Percentiles rank a stretch among this genome's conserved stretches.
Conservation (phyloP, 768 basidiomycete genomes). For the Russula virescens region DNA sequence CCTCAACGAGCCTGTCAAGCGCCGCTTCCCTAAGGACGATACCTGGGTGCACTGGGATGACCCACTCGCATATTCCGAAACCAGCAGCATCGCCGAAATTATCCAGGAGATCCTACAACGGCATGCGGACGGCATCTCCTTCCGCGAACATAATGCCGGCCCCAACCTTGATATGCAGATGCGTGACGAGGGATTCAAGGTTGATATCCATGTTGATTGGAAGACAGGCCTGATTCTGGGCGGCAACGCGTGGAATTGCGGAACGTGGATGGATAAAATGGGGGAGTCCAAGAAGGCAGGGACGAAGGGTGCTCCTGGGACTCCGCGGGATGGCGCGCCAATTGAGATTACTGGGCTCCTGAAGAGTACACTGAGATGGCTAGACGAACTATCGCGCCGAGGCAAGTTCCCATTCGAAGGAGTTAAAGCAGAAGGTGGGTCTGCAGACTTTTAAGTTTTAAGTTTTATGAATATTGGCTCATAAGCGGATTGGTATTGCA, state of each 20-base stretch:
- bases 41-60: slow-evolving; percentile 94
- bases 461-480: neutral
- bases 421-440: slow-evolving; percentile 71
- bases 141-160: slow-evolving; percentile 95
- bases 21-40: slow-evolving; percentile 94
- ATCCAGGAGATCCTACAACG: slow-evolving; percentile 95
- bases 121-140: slow-evolving; percentile 86
- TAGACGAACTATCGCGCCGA: slow-evolving; percentile 55
- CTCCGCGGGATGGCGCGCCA: slow-evolving; percentile 92
- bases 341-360: slow-evolving; percentile 92
- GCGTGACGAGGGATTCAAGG: slow-evolving; percentile 87
- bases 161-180: slow-evolving; percentile 98
- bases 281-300: slow-evolving; percentile 89
- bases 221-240: slow-evolving; percentile 84
- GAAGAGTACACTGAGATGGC: slow-evolving; percentile 91
- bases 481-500: slow-evolving; percentile 31
- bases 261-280: slow-evolving; percentile 99
- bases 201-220: slow-evolving; percentile 95
- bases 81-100: slow-evolving; percentile 84
- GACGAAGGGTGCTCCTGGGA: slow-evolving; percentile 93
- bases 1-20: slow-evolving; percentile 73
- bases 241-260: slow-evolving; percentile 81
- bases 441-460: neutral
- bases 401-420: slow-evolving; percentile 88
- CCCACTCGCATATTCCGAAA: slow-evolving; percentile 70